Conservation (phyloP, 75 land plant genomes). For the Cupressus sempervirens region DNA sequence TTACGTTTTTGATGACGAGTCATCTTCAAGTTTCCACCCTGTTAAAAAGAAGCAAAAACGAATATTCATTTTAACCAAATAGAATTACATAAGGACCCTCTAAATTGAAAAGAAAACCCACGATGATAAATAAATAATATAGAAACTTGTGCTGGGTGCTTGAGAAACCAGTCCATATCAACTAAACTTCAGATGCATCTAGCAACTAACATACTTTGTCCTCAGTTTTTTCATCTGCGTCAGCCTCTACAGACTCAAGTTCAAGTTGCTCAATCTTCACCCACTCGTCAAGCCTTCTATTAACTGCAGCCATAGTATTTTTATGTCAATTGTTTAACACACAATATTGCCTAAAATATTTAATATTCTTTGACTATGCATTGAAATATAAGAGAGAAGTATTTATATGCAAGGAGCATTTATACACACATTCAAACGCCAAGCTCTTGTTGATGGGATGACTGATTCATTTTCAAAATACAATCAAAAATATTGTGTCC, state of each 20-base stretch:
- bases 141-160: neutral
- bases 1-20: conserved; percentile 92
- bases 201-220: conserved; percentile 58
- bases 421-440: neutral
- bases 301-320: conserved; percentile 36
- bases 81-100: neutral
- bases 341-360: neutral
- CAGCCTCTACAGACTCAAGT: conserved; percentile 70
- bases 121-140: neutral
- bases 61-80: neutral
- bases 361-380: neutral
- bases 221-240: conserved; percentile 80
- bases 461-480: too few species aligned
- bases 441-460: neutral
- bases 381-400: neutral
- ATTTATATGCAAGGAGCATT: neutral
- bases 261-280: conserved; percentile 91
- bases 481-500: neutral
- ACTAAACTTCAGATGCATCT: neutral
- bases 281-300: conserved; percentile 97
- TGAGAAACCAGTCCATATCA: neutral
- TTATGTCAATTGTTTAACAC: neutral
- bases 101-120: neutral
- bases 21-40: conserved; percentile 90
- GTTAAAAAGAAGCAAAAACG: neutral